A percentile compares a stretch with the other conserved stretches of the same genome.
Conservation (phyloP, 2,329 filamentous ascomycete species). For the Boeremia exigua region DNA sequence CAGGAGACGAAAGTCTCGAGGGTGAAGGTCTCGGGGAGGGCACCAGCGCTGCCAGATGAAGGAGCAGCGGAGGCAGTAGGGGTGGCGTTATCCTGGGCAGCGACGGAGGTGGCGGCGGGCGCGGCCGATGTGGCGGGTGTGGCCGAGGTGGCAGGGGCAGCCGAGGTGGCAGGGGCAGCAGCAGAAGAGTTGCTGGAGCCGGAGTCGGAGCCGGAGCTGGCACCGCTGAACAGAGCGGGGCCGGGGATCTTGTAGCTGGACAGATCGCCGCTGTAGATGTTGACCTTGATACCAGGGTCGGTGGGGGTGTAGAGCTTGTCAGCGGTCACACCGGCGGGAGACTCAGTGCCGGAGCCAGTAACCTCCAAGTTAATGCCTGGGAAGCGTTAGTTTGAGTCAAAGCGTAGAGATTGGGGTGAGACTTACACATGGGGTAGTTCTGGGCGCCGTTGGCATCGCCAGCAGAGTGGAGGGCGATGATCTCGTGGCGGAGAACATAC, state of each 20-base stretch:
- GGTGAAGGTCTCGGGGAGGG: conserved; percentile 26
- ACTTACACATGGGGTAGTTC: conserved; percentile 54
- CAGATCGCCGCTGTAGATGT: conserved; percentile 59
- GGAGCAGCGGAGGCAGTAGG: conserved; percentile 10
- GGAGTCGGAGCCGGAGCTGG: conserved; percentile 20
- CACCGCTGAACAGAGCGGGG: conserved; percentile 48
- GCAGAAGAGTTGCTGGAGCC: conserved; percentile 13
- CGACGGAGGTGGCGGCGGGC: conserved; percentile 14
- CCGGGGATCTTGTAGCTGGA: conserved; percentile 59
- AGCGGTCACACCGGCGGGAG: conserved; percentile 53
- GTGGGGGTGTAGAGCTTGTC: conserved; percentile 62
- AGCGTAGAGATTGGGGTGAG: conserved; percentile 10
- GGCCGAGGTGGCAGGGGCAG: conserved; percentile 1
- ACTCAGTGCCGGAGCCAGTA: conserved; percentile 59
- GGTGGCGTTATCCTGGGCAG: conserved; percentile 1
- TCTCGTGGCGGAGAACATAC: conserved; percentile 66
- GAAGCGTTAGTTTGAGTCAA: not conserved
- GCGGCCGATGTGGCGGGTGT: not conserved
- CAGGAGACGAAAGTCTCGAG: conserved; percentile 32
- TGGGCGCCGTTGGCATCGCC: conserved; percentile 52
- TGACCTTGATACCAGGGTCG: conserved; percentile 65
- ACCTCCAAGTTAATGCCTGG: conserved; percentile 60
- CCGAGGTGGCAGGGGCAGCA: conserved; percentile 16
- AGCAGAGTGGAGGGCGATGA: conserved; percentile 65
- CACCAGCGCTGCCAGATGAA: conserved; percentile 12